These are phyloP conservation scores for Schizopora paradoxa DNA, from an alignment of 1,284 basidiomycete species.

Conservation along the genomic window DNA sequence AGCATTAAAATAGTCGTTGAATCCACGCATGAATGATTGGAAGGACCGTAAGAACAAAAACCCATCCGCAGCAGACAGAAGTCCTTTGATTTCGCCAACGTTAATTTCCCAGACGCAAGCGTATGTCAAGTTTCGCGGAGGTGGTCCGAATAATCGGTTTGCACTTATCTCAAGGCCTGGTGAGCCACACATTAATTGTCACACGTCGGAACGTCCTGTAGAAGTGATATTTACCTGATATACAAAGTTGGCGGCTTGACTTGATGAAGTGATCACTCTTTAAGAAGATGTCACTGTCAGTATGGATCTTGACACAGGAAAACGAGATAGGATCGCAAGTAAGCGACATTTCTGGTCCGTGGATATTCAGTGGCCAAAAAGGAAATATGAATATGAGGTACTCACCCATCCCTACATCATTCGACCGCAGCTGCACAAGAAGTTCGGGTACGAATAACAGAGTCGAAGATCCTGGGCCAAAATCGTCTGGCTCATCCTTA, in stretches of 20 bases:
- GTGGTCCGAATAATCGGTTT: conserved; percentile 83
- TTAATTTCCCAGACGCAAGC: conserved; percentile 86
- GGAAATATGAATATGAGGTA: conserved; percentile 8
- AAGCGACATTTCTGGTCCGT: conserved; percentile 71
- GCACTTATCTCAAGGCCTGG: conserved; percentile 75
- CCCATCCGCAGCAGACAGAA: conserved; percentile 53
- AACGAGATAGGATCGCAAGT: conserved; percentile 61
- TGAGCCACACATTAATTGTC: conserved; percentile 2
- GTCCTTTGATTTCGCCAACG: conserved; percentile 56
- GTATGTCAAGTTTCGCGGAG: conserved; percentile 80
- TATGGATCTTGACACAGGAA: conserved; percentile 43
- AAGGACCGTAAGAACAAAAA: conserved; percentile 48
- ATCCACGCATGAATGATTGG: conserved; percentile 63
- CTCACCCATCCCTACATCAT: conserved; percentile 86
- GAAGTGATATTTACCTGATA: conserved; percentile 9
- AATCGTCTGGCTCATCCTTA: conserved; percentile 21
- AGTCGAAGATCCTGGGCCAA: conserved; percentile 49
- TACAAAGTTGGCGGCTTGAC: conserved; percentile 17
- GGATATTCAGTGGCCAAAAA: conserved; percentile 2
- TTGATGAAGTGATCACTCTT: conserved; percentile 16
- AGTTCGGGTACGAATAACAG: conserved; percentile 59
- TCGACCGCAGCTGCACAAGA: conserved; percentile 70
- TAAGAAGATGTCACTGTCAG: conserved; percentile 38
- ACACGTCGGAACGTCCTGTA: not conserved
- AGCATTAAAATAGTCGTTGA: conserved; percentile 71